Evolutionary conservation across 768 basidiomycete species (phyloP).

Genomic region (Exsudoporus frostii): DNA sequence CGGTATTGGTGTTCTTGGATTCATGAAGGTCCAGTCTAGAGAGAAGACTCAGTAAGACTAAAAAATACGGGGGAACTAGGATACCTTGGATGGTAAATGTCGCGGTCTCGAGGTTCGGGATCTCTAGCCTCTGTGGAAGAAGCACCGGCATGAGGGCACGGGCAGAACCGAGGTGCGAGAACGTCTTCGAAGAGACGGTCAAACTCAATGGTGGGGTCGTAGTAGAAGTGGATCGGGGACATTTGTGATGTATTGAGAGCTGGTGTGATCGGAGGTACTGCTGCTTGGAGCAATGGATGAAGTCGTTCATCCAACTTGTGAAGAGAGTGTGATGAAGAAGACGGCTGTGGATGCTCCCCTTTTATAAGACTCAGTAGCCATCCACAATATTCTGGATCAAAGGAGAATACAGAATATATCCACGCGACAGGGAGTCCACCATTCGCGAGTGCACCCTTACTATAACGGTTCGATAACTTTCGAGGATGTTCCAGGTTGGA

Average conservation of each 20-base stretch:
- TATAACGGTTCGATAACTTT: constrained; percentile 3
- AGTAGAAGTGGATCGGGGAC: constrained; percentile 1
- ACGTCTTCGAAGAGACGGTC: constrained; percentile 17
- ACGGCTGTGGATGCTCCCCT: neutral
- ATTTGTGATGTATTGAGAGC: neutral
- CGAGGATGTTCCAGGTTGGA: neutral
- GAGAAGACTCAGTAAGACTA: neutral
- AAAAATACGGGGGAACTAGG: neutral
- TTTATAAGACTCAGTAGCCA: constrained; percentile 2
- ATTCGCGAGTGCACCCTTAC: neutral
- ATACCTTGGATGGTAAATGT: constrained; percentile 22
- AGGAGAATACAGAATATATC: neutral
- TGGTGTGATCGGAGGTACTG: neutral
- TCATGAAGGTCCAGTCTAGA: constrained; percentile 47
- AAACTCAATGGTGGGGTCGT: constrained; percentile 1
- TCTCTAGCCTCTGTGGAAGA: neutral
- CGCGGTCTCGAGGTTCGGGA: neutral
- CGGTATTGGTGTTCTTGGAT: constrained; percentile 35
- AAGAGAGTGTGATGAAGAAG: neutral
- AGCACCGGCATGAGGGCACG: neutral
- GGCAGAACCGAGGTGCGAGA: constrained; percentile 19
- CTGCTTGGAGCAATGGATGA: neutral
- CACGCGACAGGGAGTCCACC: neutral
- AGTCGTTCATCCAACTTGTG: neutral
- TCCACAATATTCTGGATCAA: constrained; percentile 3